Percentiles rank a stretch among this genome's conserved stretches.
Conservation (phyloP, 1,284 basidiomycete genomes). For the Pseudozyma hubeiensis region DNA sequence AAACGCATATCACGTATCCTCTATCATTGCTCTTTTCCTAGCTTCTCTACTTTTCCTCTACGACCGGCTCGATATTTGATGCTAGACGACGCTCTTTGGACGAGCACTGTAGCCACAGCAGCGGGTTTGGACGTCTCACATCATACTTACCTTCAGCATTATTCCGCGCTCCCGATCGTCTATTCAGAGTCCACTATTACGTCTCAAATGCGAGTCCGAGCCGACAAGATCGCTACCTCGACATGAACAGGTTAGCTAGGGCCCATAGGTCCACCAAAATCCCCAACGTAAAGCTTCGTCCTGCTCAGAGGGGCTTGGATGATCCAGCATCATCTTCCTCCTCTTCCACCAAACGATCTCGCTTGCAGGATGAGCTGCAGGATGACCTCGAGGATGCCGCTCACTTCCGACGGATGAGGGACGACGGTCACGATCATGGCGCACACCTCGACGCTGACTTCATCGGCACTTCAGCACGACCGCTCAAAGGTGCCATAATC, state of each 20-base stretch:
- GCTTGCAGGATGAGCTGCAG: constrained; percentile 15
- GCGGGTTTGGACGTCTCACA: too few relatives aligned
- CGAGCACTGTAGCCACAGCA: too few relatives aligned
- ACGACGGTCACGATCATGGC: constrained; percentile 65
- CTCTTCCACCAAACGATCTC: constrained; percentile 15
- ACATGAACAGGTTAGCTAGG: constrained; percentile 54
- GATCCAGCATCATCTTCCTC: constrained; percentile 4
- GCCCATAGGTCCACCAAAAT: constrained; percentile 66
- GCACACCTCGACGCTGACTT: constrained; percentile 61
- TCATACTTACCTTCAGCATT: too few relatives aligned
- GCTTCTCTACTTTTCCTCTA: too few relatives aligned
- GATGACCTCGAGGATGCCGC: constrained; percentile 61
- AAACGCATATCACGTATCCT: too few relatives aligned
- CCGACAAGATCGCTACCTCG: constrained; percentile 9
- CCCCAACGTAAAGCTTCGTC: constrained; percentile 65
- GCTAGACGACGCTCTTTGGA: too few relatives aligned
- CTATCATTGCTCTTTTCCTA: too few relatives aligned
- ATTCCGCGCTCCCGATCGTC: too few relatives aligned
- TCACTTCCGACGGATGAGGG: constrained; percentile 46
- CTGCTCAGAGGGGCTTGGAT: constrained; percentile 27
- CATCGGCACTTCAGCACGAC: constrained; percentile 70
- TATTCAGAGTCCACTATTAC: too few relatives aligned
- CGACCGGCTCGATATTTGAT: too few relatives aligned
- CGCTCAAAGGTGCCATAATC: constrained; percentile 76
- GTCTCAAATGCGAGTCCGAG: constrained; percentile 3